These are phyloP conservation scores for Fusarium sp. DNA, from an alignment of 2,329 filamentous ascomycete genomes.

Conservation along the genomic window DNA sequence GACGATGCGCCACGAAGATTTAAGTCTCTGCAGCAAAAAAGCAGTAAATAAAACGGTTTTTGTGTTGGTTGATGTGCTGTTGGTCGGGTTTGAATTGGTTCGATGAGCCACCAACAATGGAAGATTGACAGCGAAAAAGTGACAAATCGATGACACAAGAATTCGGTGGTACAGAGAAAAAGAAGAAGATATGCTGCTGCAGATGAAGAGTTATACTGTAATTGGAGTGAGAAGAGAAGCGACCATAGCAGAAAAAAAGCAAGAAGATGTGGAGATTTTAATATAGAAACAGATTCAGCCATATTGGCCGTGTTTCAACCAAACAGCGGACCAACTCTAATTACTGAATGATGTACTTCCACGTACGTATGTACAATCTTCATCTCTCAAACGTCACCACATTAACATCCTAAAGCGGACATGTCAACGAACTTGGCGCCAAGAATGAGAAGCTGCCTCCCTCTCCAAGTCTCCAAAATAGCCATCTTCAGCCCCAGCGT, in stretches of 20 bases:
- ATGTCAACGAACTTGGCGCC: constrained; percentile 10
- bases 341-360: background rate
- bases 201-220: background rate
- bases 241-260: background rate
- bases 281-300: constrained; percentile 10
- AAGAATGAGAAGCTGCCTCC: background rate
- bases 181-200: background rate
- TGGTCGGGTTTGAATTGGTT: constrained; percentile 1
- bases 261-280: constrained; percentile 4
- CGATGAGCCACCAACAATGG: constrained; percentile 9
- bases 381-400: constrained; percentile 3
- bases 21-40: background rate
- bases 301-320: background rate
- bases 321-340: constrained; percentile 24
- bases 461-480: background rate
- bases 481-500: background rate
- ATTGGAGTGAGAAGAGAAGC: background rate
- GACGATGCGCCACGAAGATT: background rate
- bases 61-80: constrained; percentile 1
- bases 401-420: constrained; percentile 18
- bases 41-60: background rate
- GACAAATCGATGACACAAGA: background rate
- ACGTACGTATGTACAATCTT: too few species aligned
- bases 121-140: background rate
- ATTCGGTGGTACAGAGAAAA: background rate